These are phyloP conservation scores for Tetrapisispora phaffii DNA, from an alignment of 805 yeast genomes.

Conservation along the genomic window DNA sequence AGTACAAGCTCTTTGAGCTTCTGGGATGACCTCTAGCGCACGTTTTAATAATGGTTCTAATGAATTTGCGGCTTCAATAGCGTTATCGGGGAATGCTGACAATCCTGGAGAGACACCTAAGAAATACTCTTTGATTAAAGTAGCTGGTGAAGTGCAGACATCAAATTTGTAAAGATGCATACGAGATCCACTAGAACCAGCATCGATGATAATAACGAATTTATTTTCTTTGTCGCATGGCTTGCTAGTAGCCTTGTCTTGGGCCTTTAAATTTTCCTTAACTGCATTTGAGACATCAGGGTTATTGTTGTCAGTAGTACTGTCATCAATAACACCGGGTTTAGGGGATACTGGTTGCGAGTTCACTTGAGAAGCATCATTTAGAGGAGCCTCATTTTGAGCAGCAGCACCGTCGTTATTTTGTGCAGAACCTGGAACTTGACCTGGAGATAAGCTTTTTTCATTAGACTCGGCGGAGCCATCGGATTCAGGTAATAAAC, in stretches of 20 bases:
- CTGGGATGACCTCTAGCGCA: slow-evolving; percentile 74
- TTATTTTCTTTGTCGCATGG: slow-evolving; percentile 39
- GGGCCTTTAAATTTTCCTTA: slow-evolving; percentile 6
- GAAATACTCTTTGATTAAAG: slow-evolving; percentile 67
- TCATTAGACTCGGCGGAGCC: not conserved
- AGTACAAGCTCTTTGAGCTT: slow-evolving; percentile 61
- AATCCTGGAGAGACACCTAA: slow-evolving; percentile 89
- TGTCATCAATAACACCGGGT: slow-evolving; percentile 22
- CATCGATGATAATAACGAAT: slow-evolving; percentile 90
- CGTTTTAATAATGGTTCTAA: slow-evolving; percentile 69
- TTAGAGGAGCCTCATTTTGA: not conserved
- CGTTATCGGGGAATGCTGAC: slow-evolving; percentile 71
- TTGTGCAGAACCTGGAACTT: not conserved
- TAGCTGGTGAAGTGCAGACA: slow-evolving; percentile 78
- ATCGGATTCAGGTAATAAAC: not conserved
- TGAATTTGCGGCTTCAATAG: slow-evolving; percentile 80
- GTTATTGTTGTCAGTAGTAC: slow-evolving; percentile 12
- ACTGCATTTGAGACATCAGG: slow-evolving; percentile 22
- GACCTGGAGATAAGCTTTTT: not conserved
- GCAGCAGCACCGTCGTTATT: slow-evolving; percentile 9
- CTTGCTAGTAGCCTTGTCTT: not conserved
- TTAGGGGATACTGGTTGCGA: slow-evolving; percentile 14
- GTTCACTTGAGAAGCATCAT: slow-evolving; percentile 1
- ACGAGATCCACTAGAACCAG: slow-evolving; percentile 96
- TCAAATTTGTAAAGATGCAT: slow-evolving; percentile 90